These are phyloP conservation scores for Fomitopsis palustris DNA, from an alignment of 1,284 basidiomycete genomes.

Conservation along the genomic window DNA sequence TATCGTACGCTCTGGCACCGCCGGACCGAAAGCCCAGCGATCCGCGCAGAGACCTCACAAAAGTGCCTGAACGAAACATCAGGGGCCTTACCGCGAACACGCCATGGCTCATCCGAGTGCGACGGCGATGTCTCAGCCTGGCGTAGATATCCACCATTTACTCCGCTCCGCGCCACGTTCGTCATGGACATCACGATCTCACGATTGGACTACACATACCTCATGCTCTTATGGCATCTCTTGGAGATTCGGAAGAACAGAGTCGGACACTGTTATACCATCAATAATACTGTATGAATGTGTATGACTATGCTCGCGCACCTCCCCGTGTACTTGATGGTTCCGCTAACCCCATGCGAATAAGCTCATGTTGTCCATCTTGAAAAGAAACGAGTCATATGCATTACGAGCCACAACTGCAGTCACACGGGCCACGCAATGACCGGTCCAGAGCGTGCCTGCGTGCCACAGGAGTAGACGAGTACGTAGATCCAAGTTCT, in stretches of 20 bases:
- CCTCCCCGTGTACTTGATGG: too few species aligned
- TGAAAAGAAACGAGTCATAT: too few species aligned
- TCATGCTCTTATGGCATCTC: background rate
- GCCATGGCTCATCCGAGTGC: slow-evolving; percentile 1
- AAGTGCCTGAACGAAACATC: slow-evolving; percentile 2
- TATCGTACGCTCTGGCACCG: slow-evolving; percentile 1
- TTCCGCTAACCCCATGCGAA: too few species aligned
- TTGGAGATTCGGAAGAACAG: background rate
- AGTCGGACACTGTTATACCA: too few species aligned
- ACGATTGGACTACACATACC: background rate
- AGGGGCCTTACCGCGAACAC: slow-evolving; percentile 1
- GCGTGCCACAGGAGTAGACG: too few species aligned
- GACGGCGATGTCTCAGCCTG: background rate
- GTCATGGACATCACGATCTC: background rate
- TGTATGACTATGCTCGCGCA: too few species aligned
- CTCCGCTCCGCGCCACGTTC: background rate
- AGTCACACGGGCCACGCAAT: too few species aligned
- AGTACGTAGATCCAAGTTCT: too few species aligned
- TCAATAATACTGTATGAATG: too few species aligned
- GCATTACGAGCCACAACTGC: too few species aligned
- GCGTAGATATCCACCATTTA: background rate
- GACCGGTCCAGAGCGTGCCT: too few species aligned
- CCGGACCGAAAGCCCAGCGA: background rate
- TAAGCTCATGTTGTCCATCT: too few species aligned
- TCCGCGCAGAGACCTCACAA: background rate